Evolutionary conservation across 352 stramenopile genomes (phyloP), one percentile per base, ranked within the genome.

Genomic region (Phytophthora litchii): DNA sequence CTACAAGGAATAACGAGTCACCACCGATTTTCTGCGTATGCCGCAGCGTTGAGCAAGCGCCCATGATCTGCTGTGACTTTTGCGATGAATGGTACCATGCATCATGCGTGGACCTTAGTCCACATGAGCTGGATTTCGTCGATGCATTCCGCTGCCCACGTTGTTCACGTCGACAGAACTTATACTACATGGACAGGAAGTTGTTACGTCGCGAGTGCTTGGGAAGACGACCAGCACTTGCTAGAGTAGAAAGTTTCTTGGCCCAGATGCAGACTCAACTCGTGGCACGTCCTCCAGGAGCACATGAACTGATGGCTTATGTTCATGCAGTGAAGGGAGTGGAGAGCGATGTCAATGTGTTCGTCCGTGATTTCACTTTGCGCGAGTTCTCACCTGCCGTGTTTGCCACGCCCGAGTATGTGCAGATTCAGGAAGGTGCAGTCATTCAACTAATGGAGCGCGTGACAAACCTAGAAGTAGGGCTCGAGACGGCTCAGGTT

Each of bases 41-140:
- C 21, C 74, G 86, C 20, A 77, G 78, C 5, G 49, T 59, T 0
- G 86, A 95, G 20, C 64, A 78, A 35, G 53, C 73, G n/a, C 74
- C 86, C 14, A 95, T 95, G 86, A 91, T 95, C 42, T 95, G 86
- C 67, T 95, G 86, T 53, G 86, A 95, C 43, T 87, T 89, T 46
- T 95, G 86, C 34, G 86, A 95, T 53, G 86, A 95, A 70, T 95
- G 86, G 86, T 95, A 93, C 46, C 86, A 95, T 47, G 74, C 77
- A 0, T 46, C 38, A 1, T 95, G 86, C 48, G 90, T 95, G 46
- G 78, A 78, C 0, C 80, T 95, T 42, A 68, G 52, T 6, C 67
- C 72, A 1, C 59, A 75, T 0, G 74, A 77, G 1, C 81, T 95
- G 60, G 78, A 87, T 9, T 57, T 53, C 14, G 64, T 90, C 17